phyloP scores from a whole-genome alignment of 1,284 basidiomycete species.

The Trametes polyzona region DNA sequence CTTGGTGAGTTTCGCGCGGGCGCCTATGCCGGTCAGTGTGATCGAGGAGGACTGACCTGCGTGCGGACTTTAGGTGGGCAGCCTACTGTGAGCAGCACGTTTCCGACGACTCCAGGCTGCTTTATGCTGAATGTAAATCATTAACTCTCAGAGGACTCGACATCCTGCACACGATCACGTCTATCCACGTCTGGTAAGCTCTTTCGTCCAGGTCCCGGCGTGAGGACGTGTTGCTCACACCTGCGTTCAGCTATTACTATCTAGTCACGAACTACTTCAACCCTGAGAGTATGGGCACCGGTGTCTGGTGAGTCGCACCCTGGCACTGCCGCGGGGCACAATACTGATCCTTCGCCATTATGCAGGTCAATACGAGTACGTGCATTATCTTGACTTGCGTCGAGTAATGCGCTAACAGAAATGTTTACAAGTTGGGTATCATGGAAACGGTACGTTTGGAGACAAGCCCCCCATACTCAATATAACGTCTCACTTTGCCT shows the following conservation, averaged over 20 bases:
- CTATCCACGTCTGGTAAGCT: not conserved
- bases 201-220: not conserved
- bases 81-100: not conserved
- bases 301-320: not conserved
- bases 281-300: not conserved
- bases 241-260: not conserved
- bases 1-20: not conserved
- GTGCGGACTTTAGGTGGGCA: not conserved
- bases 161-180: slow-evolving; percentile 3
- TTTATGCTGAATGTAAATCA: no score
- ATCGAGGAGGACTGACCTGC: not conserved
- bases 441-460: slow-evolving; percentile 2
- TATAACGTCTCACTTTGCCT: no score
- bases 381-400: no score
- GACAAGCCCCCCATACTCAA: no score
- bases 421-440: slow-evolving; percentile 9
- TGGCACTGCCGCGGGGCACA: no score
- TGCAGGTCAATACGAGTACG: slow-evolving; percentile 10
- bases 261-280: slow-evolving; percentile 7
- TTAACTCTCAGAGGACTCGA: slow-evolving; percentile 1
- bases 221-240: not conserved
- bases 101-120: not conserved
- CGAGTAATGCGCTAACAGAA: no score
- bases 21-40: not conserved
- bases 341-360: no score